A percentile compares a stretch with the other conserved stretches of the same genome.
These are phyloP conservation scores for Gossypium schwendimanii DNA, from an alignment of 441 rosid species.

Conservation along the genomic window DNA sequence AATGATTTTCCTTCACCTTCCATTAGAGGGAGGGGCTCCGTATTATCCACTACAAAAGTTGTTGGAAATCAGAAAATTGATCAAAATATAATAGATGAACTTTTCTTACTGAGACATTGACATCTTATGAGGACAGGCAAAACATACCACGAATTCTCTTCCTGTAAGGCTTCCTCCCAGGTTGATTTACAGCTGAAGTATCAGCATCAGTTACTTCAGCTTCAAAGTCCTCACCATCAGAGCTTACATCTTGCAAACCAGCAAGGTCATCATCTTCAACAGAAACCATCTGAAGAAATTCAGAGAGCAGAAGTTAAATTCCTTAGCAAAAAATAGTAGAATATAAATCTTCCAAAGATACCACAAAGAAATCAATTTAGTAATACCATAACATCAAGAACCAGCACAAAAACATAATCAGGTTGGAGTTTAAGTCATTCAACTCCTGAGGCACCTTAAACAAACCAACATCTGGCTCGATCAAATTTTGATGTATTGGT, in stretches of 20 bases:
- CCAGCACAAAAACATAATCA: not conserved
- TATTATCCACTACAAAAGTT: constrained; percentile 46
- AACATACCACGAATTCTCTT: constrained; percentile 70
- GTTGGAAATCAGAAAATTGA: constrained; percentile 16
- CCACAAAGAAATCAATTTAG: not conserved
- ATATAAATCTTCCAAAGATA: not conserved
- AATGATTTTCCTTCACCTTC: constrained; percentile 98
- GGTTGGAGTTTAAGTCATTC: not conserved
- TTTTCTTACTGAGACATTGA: not conserved
- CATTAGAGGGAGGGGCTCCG: constrained; percentile 81
- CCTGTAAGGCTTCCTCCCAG: constrained; percentile 68
- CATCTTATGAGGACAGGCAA: constrained; percentile 6
- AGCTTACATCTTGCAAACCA: constrained; percentile 93
- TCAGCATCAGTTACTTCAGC: constrained; percentile 85
- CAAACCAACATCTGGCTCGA: not conserved
- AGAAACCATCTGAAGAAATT: constrained; percentile 69
- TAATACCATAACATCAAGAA: not conserved
- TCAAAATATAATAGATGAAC: not conserved
- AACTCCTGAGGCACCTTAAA: not conserved
- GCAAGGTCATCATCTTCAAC: constrained; percentile 99
- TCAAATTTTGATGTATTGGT: not conserved
- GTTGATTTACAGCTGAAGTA: constrained; percentile 56
- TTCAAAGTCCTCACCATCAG: constrained; percentile 94
- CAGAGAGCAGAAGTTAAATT: constrained; percentile 7
- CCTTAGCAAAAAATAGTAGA: not conserved